phyloP scores from a whole-genome alignment of 1,284 basidiomycete genomes.

The Cronartium quercuum region DNA sequence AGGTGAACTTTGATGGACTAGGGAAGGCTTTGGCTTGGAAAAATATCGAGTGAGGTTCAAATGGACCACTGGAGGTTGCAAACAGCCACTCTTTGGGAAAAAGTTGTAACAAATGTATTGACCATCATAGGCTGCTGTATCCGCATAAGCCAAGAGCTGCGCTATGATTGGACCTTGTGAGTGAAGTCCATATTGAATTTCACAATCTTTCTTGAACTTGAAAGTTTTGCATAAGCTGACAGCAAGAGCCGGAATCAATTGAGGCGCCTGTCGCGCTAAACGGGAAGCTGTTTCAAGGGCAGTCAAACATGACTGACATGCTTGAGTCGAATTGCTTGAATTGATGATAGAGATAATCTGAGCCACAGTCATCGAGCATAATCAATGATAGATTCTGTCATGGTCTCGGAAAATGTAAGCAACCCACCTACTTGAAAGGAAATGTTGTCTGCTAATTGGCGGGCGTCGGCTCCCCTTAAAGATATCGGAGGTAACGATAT shows the following conservation, averaged over 20 bases:
- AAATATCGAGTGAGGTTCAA: constrained; percentile 60
- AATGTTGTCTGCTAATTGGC: not conserved
- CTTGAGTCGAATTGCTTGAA: not conserved
- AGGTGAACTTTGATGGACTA: constrained; percentile 43
- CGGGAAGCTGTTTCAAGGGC: constrained; percentile 62
- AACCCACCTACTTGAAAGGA: constrained; percentile 21
- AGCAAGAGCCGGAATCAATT: constrained; percentile 58
- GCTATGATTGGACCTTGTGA: constrained; percentile 60
- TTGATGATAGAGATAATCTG: not conserved
- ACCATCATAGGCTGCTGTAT: constrained; percentile 64
- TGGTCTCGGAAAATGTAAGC: constrained; percentile 18
- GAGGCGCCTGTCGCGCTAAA: constrained; percentile 61
- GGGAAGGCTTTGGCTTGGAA: constrained; percentile 61
- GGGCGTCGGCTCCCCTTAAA: constrained; percentile 5
- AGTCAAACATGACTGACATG: constrained; percentile 61
- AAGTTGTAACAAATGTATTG: constrained; percentile 62
- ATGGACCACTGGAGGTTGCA: constrained; percentile 55
- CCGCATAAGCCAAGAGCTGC: constrained; percentile 62
- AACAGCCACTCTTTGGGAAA: constrained; percentile 52
- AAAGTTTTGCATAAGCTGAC: constrained; percentile 61
- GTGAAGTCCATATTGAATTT: not conserved
- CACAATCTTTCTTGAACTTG: constrained; percentile 50
- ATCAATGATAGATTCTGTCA: no score
- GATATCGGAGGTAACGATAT: constrained; percentile 40
- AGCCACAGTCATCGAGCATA: not conserved